Evolutionary conservation across 75 land plant species (phyloP), one percentile per base, ranked within the genome.

Genomic region (Selaginella tamariscina): DNA sequence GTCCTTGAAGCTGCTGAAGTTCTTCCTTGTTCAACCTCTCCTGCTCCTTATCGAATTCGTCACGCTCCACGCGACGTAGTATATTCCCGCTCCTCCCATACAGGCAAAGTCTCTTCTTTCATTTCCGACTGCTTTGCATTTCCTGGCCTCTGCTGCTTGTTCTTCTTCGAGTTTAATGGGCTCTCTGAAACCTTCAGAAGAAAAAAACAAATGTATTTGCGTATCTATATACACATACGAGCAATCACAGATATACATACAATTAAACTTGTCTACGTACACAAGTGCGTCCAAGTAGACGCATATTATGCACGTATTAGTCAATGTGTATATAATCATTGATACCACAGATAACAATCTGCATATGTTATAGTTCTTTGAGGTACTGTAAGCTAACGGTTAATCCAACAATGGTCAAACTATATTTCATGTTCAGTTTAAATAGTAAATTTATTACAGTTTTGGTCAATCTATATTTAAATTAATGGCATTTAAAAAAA

Each of bases 1-100:
- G 83, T 49, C 75, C 71, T 8, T 33, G 78, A 54, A 89, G 68
- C 73, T 63, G 59, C 23, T 30, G 65, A 15, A 78, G 27, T 71
- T 85, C 85, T 27, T 22, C 9, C n/a, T 13, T 21, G n/a, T 33
- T 33, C 1, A 22, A 31, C 60, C 31, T 65, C 32, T 65, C 70
- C 1, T 70, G 18, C 9, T 22, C n/a, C 11, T 5, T 2, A 24
- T 1, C 8, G 30, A 24, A 33, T 63, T 55, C 67, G n/a, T 73
- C 72, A 1, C 32, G 56, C 44, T 73, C 74, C 24, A 73, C 57
- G 32, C 72, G 44, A 27, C 72, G 59, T 1, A 67, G 57, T 9
- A 73, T 67, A 70, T 73, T 73, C 74, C 24, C 39, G 44, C 67
- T 73, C 74, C 60, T 73, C 74, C 74, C 74, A 67, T 15, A 54